phyloP scores from a whole-genome alignment of 441 rosid genomes.

The Melastoma candidum region DNA sequence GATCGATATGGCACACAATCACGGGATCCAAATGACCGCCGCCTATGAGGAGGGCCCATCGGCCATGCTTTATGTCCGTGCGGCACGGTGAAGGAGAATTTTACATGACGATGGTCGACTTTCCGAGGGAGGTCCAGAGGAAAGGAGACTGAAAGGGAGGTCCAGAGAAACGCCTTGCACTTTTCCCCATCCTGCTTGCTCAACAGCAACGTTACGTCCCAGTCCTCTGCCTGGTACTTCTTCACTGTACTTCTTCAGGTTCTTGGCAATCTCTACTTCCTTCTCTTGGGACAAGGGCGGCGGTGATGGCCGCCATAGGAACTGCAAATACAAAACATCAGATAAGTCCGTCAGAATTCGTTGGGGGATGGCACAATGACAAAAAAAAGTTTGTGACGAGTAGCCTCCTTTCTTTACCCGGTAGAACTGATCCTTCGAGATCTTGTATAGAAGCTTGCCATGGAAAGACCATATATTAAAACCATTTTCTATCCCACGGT shows the following conservation, averaged over 20 bases:
- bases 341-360: not conserved
- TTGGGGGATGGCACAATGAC: too few relatives aligned
- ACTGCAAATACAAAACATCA: constrained; percentile 23
- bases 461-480: constrained; percentile 91
- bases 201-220: constrained; percentile 66
- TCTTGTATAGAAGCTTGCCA: constrained; percentile 69
- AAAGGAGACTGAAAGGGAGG: constrained; percentile 34
- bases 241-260: constrained; percentile 75
- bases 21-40: too few relatives aligned
- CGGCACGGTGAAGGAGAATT: constrained; percentile 33
- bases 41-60: constrained; percentile 10
- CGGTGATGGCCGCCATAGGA: constrained; percentile 84
- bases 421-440: constrained; percentile 83
- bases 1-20: constrained; percentile 6
- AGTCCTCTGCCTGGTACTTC: constrained; percentile 91
- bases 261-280: constrained; percentile 86
- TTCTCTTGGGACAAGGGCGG: constrained; percentile 68
- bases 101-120: constrained; percentile 35
- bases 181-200: constrained; percentile 84
- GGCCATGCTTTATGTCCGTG: constrained; percentile 8
- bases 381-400: too few relatives aligned
- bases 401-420: constrained; percentile 36
- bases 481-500: constrained; percentile 97
- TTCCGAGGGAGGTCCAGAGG: constrained; percentile 34
- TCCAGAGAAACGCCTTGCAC: constrained; percentile 55